A percentile compares a stretch with the other conserved stretches of the same genome.
Evolutionary conservation across 2,329 filamentous ascomycete species (phyloP).

Genomic region (Hypoxylon rubiginosum): DNA sequence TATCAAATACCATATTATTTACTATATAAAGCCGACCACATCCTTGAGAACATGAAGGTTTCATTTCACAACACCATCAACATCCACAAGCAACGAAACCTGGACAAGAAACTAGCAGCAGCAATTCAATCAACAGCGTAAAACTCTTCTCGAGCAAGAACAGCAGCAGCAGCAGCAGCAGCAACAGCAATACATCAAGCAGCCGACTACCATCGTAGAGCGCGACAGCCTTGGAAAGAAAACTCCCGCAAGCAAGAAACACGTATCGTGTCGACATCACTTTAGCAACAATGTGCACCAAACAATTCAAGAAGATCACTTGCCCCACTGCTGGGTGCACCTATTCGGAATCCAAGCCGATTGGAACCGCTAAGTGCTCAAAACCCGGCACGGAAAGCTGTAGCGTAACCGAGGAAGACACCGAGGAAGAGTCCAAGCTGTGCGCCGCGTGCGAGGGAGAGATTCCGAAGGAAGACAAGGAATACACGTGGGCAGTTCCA

Average conservation of each 20-base stretch:
- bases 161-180: too few species aligned
- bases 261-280: not conserved
- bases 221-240: not conserved
- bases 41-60: too few species aligned
- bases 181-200: not conserved
- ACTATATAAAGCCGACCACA: too few species aligned
- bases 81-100: too few species aligned
- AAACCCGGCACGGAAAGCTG: not conserved
- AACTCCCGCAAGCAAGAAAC: not conserved
- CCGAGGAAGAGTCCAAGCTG: not conserved
- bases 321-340: too few species aligned
- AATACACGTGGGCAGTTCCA: not conserved
- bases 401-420: not conserved
- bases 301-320: too few species aligned
- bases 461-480: not conserved
- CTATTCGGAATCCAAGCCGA: too few species aligned
- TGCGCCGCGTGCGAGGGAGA: not conserved
- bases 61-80: too few species aligned
- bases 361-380: too few species aligned
- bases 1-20: too few species aligned
- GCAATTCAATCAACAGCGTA: too few species aligned
- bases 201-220: not conserved
- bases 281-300: not conserved
- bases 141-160: too few species aligned
- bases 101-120: not conserved